Percentiles rank a stretch among this genome's conserved stretches.
Evolutionary conservation across 768 basidiomycete genomes (phyloP).

Genomic region (Mycena olivaceomarginata): DNA sequence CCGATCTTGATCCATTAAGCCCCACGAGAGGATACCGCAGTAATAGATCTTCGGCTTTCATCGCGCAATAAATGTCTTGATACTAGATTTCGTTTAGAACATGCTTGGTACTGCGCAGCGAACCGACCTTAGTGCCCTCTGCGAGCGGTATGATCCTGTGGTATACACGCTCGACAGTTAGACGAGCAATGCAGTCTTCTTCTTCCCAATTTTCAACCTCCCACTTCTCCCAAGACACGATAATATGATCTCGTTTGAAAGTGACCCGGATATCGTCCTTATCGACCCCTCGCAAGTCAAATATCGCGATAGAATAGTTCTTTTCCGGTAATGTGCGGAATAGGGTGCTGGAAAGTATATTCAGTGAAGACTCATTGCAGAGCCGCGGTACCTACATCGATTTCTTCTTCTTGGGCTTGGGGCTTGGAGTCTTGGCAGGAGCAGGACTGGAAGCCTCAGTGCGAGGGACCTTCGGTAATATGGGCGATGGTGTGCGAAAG

Average conservation of each 20-base stretch:
- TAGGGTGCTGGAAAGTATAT: slow-evolving; percentile 57
- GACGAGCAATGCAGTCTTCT: slow-evolving; percentile 63
- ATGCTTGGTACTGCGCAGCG: slow-evolving; percentile 38
- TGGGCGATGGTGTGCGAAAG: slow-evolving; percentile 34
- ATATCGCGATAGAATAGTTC: slow-evolving; percentile 69
- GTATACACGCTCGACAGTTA: slow-evolving; percentile 68
- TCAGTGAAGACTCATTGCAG: not conserved
- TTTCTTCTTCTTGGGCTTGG: slow-evolving; percentile 59
- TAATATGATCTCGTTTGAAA: slow-evolving; percentile 62
- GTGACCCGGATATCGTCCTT: slow-evolving; percentile 74
- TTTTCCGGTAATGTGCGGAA: slow-evolving; percentile 68
- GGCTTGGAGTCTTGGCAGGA: slow-evolving; percentile 38
- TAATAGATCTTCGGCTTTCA: slow-evolving; percentile 64
- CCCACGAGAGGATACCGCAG: slow-evolving; percentile 64
- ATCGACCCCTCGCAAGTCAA: slow-evolving; percentile 68
- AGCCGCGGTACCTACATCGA: slow-evolving; percentile 60
- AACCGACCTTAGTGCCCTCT: slow-evolving; percentile 66
- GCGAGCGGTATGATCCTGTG: slow-evolving; percentile 69
- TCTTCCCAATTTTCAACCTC: slow-evolving; percentile 65
- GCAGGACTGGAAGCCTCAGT: slow-evolving; percentile 42
- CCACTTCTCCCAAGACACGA: slow-evolving; percentile 68
- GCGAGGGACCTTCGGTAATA: slow-evolving; percentile 49
- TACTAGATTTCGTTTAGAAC: slow-evolving; percentile 56
- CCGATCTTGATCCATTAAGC: slow-evolving; percentile 31
- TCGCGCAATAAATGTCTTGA: slow-evolving; percentile 67